Evolutionary conservation across 2,329 filamentous ascomycete species (phyloP).

Genomic region (Clarireedia monteithiana): DNA sequence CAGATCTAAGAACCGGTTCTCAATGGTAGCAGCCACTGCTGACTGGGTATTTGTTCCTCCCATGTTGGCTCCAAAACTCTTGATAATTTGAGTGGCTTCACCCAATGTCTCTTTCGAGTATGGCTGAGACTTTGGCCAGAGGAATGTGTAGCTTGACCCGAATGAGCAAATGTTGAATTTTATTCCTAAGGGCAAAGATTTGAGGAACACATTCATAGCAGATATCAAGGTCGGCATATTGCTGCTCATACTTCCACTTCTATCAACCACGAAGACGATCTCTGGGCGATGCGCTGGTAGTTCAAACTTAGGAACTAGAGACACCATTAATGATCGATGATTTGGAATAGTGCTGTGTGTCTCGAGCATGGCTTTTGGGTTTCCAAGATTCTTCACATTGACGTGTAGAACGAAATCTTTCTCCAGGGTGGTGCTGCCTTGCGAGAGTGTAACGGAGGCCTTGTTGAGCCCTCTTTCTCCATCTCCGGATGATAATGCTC

Average conservation of each 20-base stretch:
- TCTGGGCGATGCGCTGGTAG: constrained; percentile 48
- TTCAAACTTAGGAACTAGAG: constrained; percentile 62
- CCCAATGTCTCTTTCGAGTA: constrained; percentile 39
- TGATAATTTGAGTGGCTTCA: constrained; percentile 36
- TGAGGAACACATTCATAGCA: constrained; percentile 56
- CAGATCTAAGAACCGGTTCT: constrained; percentile 36
- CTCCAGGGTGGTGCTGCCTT: constrained; percentile 45
- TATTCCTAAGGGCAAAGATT: constrained; percentile 54
- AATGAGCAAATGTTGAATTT: constrained; percentile 68
- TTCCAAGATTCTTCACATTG: constrained; percentile 48
- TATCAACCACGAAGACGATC: constrained; percentile 65
- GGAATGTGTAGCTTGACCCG: constrained; percentile 38
- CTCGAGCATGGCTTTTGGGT: constrained; percentile 60
- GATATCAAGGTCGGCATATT: constrained; percentile 46
- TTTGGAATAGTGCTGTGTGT: constrained; percentile 52
- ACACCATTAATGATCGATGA: constrained; percentile 62
- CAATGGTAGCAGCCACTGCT: constrained; percentile 38
- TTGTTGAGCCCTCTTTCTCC: constrained; percentile 44
- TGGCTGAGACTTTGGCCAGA: constrained; percentile 40
- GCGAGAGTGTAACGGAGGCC: constrained; percentile 53
- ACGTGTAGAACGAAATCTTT: constrained; percentile 62
- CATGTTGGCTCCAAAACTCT: constrained; percentile 37
- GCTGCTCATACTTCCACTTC: constrained; percentile 56
- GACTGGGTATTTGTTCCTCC: constrained; percentile 47
- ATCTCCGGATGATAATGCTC: constrained; percentile 43